A percentile compares a stretch with the other conserved stretches of the same genome.
These are phyloP conservation scores for Myxozyma kluyveri DNA, from an alignment of 805 yeast species.

Conservation along the genomic window DNA sequence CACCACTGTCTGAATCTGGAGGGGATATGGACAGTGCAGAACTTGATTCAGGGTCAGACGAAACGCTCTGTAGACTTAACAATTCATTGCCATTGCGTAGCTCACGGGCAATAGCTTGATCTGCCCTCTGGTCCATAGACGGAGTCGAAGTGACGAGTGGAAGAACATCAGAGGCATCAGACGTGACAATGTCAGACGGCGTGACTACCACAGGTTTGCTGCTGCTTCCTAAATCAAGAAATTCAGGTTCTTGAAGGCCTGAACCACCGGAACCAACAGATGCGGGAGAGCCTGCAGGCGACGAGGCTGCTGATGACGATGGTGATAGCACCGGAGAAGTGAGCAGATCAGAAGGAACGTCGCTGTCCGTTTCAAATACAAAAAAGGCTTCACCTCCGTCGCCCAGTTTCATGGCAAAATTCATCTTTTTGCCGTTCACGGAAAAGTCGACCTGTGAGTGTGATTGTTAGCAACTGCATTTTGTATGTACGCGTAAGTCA, in stretches of 20 bases:
- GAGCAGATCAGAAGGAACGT: constrained; percentile 72
- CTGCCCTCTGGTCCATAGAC: constrained; percentile 7
- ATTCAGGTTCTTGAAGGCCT: constrained; percentile 49
- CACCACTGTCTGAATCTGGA: constrained; percentile 8
- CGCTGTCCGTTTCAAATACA: constrained; percentile 78
- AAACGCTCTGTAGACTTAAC: not conserved
- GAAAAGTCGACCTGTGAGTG: constrained; percentile 61
- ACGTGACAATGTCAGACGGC: too few relatives aligned
- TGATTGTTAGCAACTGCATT: not conserved
- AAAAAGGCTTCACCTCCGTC: constrained; percentile 98
- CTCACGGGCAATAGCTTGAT: constrained; percentile 9
- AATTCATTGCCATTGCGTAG: not conserved
- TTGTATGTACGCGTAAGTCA: not conserved
- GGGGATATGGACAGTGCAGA: constrained; percentile 1
- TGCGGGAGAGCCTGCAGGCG: constrained; percentile 28
- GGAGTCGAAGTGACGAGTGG: constrained; percentile 9
- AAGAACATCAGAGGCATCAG: not conserved
- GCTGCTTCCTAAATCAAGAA: constrained; percentile 44
- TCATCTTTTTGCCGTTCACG: constrained; percentile 77
- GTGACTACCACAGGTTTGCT: too few relatives aligned
- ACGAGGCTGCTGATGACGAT: constrained; percentile 41
- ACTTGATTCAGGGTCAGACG: not conserved
- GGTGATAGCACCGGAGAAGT: constrained; percentile 89
- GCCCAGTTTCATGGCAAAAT: constrained; percentile 91
- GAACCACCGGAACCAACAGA: not conserved